A percentile compares a stretch with the other conserved stretches of the same genome.
Conservation (phyloP, 2,329 filamentous ascomycete species). For the Magnaporthiopsis poae region DNA sequence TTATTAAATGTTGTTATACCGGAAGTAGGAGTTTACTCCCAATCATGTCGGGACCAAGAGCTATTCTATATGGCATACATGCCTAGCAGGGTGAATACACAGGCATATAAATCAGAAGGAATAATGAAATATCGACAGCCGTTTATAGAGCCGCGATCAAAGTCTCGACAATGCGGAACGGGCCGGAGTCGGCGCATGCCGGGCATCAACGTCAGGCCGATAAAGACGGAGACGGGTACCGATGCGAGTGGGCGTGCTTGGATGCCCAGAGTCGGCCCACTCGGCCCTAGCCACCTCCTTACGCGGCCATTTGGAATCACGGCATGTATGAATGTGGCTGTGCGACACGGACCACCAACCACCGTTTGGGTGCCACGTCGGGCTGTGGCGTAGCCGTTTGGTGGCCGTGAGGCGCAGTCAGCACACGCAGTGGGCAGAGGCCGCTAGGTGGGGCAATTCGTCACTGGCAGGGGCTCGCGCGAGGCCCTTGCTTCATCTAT, state of each 20-base stretch:
- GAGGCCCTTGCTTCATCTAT: constrained; percentile 1
- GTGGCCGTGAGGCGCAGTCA: neutral
- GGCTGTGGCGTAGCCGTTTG: neutral
- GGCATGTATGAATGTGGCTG: neutral
- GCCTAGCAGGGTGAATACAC: too few species aligned
- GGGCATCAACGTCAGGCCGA: neutral
- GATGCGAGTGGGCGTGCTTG: too few species aligned
- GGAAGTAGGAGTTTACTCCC: too few species aligned
- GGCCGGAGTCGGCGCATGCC: neutral
- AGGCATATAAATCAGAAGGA: neutral
- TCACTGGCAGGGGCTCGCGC: constrained; percentile 5
- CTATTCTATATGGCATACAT: too few species aligned
- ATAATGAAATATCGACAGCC: neutral
- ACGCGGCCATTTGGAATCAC: neutral
- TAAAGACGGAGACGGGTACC: neutral
- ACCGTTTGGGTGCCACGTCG: neutral
- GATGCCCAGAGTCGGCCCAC: too few species aligned
- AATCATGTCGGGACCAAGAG: too few species aligned
- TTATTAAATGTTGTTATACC: too few species aligned
- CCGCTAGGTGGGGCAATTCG: constrained; percentile 9
- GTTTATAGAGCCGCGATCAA: neutral
- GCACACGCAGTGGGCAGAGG: neutral
- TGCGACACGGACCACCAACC: neutral
- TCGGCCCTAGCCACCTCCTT: neutral
- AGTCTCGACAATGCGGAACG: neutral